Evolutionary conservation across 2,329 filamentous ascomycete genomes (phyloP).

Genomic region (Alternaria panax): DNA sequence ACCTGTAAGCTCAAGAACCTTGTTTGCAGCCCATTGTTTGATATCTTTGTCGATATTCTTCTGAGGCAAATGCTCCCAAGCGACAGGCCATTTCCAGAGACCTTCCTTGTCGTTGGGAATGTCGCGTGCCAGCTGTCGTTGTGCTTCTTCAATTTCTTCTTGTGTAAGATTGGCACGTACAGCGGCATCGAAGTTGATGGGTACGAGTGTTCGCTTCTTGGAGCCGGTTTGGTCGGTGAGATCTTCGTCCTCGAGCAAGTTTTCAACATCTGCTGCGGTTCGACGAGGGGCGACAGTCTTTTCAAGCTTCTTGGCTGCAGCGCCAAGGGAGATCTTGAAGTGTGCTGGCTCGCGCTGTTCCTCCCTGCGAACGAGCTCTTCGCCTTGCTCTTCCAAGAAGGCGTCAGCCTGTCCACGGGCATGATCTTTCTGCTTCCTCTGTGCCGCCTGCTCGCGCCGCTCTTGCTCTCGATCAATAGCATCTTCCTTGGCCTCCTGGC

Average conservation of each 20-base stretch:
- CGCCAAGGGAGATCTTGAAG: slow-evolving; percentile 92
- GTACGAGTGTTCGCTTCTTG: slow-evolving; percentile 73
- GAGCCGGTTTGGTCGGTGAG: slow-evolving; percentile 66
- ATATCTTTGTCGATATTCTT: slow-evolving; percentile 83
- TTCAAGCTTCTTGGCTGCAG: slow-evolving; percentile 76
- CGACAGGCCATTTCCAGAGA: slow-evolving; percentile 90
- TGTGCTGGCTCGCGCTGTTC: slow-evolving; percentile 65
- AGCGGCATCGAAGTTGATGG: slow-evolving; percentile 55
- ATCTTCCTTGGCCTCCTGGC: slow-evolving; percentile 77
- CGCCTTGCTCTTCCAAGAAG: slow-evolving; percentile 84
- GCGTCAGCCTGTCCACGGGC: slow-evolving; percentile 86
- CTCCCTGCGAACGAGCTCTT: slow-evolving; percentile 66
- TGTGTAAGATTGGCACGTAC: slow-evolving; percentile 69
- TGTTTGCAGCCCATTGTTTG: slow-evolving; percentile 95
- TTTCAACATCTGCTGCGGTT: slow-evolving; percentile 92
- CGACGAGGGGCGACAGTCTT: slow-evolving; percentile 67
- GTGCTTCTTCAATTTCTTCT: slow-evolving; percentile 84
- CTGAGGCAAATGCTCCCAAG: slow-evolving; percentile 91
- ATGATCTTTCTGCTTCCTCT: slow-evolving; percentile 75
- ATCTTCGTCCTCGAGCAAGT: slow-evolving; percentile 93
- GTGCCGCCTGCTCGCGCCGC: slow-evolving; percentile 73
- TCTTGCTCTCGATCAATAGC: slow-evolving; percentile 84
- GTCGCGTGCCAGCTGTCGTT: slow-evolving; percentile 82
- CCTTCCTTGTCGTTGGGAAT: slow-evolving; percentile 88
- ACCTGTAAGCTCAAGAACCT: slow-evolving; percentile 94